Conservation (phyloP, 345 rosid genomes). For the Carallia pectinifolia region DNA sequence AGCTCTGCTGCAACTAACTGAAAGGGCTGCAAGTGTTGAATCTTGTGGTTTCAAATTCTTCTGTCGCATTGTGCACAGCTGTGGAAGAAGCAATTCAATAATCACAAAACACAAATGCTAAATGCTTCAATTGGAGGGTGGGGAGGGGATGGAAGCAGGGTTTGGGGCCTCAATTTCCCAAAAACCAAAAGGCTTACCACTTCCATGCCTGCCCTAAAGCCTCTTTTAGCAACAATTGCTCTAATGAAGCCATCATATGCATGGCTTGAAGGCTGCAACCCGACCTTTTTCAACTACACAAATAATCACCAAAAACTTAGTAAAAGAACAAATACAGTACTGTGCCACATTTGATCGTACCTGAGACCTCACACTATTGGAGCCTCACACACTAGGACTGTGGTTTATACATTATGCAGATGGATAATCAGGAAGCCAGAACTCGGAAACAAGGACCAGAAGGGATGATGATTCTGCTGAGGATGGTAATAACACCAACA, state of each 20-base stretch:
- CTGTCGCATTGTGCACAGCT: constrained; percentile 69
- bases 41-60: constrained; percentile 59
- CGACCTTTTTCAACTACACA: constrained; percentile 72
- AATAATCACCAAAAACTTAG: background rate
- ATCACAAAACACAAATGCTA: background rate
- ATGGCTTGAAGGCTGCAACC: constrained; percentile 58
- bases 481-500: too few species aligned
- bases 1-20: constrained; percentile 59
- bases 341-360: too few species aligned
- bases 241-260: constrained; percentile 63
- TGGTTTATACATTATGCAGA: too few species aligned
- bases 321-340: background rate
- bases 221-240: constrained; percentile 52
- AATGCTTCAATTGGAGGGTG: background rate
- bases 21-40: constrained; percentile 61
- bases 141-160: background rate
- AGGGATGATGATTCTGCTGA: too few species aligned
- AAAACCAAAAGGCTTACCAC: constrained; percentile 43
- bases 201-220: constrained; percentile 50
- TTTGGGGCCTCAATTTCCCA: too few species aligned
- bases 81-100: constrained; percentile 19
- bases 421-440: too few species aligned
- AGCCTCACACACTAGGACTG: too few species aligned
- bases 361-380: too few species aligned
- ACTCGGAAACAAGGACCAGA: too few species aligned